These are phyloP conservation scores for Saturnispora hagleri DNA, from an alignment of 805 yeast genomes.

Conservation along the genomic window DNA sequence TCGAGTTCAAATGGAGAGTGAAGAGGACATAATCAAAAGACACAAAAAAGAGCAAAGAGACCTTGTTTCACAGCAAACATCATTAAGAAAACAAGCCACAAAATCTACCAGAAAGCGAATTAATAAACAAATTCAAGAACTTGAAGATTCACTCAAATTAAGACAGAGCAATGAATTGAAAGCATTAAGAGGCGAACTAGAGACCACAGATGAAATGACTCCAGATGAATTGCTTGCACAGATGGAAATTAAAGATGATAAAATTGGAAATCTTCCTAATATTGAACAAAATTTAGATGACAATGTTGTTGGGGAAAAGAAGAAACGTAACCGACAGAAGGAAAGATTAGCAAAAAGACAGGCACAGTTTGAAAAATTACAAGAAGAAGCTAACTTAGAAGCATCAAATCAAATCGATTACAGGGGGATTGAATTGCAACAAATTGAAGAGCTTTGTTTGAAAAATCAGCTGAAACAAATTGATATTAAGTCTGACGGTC, in stretches of 20 bases:
- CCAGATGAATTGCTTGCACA: constrained; percentile 64
- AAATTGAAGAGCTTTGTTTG: constrained; percentile 45
- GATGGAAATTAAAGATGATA: constrained; percentile 23
- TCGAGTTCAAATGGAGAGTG: constrained; percentile 23
- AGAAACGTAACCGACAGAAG: constrained; percentile 70
- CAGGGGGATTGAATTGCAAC: constrained; percentile 61
- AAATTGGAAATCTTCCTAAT: constrained; percentile 1
- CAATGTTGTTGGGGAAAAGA: constrained; percentile 8
- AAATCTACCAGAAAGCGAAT: constrained; percentile 70
- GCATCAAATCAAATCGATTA: constrained; percentile 59
- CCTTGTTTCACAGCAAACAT: constrained; percentile 56
- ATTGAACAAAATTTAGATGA: not conserved
- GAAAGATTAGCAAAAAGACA: constrained; percentile 73
- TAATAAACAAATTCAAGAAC: constrained; percentile 43
- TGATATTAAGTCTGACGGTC: constrained; percentile 87
- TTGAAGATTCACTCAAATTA: constrained; percentile 47
- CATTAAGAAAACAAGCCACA: constrained; percentile 74
- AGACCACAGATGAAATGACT: constrained; percentile 39
- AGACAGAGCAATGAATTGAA: constrained; percentile 48
- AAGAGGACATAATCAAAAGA: constrained; percentile 44
- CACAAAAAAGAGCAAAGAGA: constrained; percentile 67
- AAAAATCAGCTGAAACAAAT: constrained; percentile 41
- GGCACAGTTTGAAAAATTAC: constrained; percentile 54
- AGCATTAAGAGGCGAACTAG: constrained; percentile 24
- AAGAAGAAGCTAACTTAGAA: constrained; percentile 60